These are phyloP conservation scores for Luzula sylvatica DNA, from an alignment of 176 grass and related monocot species.

Conservation along the genomic window DNA sequence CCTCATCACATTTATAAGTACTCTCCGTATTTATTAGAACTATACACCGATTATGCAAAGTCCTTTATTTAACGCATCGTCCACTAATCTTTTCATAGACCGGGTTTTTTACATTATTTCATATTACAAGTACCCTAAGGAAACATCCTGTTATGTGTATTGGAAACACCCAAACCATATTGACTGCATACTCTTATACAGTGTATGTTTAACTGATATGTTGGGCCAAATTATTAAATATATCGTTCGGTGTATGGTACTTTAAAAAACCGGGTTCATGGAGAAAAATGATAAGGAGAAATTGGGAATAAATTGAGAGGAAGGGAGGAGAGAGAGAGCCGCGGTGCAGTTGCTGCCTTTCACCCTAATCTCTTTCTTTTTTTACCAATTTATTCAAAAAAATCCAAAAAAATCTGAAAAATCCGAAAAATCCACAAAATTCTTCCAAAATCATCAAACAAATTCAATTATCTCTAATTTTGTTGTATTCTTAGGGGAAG, in stretches of 20 bases:
- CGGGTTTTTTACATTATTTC: no score
- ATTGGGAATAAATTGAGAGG: neutral
- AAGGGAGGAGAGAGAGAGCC: slow-evolving; percentile 1
- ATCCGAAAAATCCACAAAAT: slow-evolving; percentile 21
- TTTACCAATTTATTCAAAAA: slow-evolving; percentile 5
- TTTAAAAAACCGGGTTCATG: neutral
- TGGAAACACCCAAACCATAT: no score
- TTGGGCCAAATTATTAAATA: no score
- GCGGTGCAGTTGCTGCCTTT: slow-evolving; percentile 26
- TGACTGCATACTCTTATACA: no score
- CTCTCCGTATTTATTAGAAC: no score
- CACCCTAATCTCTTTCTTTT: slow-evolving; percentile 8
- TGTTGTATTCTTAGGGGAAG: slow-evolving; percentile 3
- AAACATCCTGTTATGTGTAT: no score
- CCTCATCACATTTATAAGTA: no score
- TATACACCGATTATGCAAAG: no score
- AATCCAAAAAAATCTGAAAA: slow-evolving; percentile 26
- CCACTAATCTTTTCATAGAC: no score
- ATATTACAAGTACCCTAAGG: no score
- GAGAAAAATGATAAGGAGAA: neutral
- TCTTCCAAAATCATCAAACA: neutral
- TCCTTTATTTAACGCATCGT: no score
- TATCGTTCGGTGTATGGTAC: neutral
- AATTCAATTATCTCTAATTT: slow-evolving; percentile 10
- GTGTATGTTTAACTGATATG: no score